Evolutionary conservation across 1,139 yeast species (phyloP).

Genomic region (Debaryomycetaceae sp.): DNA sequence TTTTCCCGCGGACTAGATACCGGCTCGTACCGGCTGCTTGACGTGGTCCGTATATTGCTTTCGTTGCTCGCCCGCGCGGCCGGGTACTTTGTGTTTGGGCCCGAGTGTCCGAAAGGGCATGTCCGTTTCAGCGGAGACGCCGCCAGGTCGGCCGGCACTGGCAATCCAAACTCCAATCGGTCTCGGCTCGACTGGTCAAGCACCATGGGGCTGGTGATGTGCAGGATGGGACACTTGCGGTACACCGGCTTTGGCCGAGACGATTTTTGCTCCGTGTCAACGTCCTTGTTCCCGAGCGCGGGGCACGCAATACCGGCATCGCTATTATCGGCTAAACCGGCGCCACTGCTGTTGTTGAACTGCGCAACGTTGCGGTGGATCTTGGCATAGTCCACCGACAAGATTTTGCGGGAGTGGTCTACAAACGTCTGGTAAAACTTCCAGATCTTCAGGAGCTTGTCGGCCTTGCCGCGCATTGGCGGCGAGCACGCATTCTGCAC

Average conservation of each 20-base stretch:
- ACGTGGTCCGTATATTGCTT: too few relatives aligned
- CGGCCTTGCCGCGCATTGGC: conserved; percentile 12
- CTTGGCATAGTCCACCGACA: conserved; percentile 20
- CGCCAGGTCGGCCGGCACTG: conserved; percentile 1
- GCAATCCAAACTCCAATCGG: conserved; percentile 1
- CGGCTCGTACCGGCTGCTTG: too few relatives aligned
- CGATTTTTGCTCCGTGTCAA: conserved; percentile 1
- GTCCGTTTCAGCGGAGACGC: conserved; percentile 5
- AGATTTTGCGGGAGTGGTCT: conserved; percentile 19
- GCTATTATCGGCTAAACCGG: background rate
- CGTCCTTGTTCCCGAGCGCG: background rate
- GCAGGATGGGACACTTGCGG: conserved; percentile 21
- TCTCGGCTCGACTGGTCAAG: conserved; percentile 3
- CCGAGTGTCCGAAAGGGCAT: conserved; percentile 23
- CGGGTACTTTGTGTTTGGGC: conserved; percentile 5
- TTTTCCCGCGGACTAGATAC: too few relatives aligned
- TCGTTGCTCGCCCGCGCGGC: background rate
- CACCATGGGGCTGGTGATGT: conserved; percentile 17
- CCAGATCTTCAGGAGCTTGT: conserved; percentile 29
- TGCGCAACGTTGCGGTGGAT: conserved; percentile 26
- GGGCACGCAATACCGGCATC: background rate
- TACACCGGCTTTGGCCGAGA: conserved; percentile 4
- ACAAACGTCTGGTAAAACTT: conserved; percentile 29
- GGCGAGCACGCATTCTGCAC: background rate
- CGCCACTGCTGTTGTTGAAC: conserved; percentile 8